Conservation (phyloP, 1,284 basidiomycete genomes). For the Moniliophthora roreri region DNA sequence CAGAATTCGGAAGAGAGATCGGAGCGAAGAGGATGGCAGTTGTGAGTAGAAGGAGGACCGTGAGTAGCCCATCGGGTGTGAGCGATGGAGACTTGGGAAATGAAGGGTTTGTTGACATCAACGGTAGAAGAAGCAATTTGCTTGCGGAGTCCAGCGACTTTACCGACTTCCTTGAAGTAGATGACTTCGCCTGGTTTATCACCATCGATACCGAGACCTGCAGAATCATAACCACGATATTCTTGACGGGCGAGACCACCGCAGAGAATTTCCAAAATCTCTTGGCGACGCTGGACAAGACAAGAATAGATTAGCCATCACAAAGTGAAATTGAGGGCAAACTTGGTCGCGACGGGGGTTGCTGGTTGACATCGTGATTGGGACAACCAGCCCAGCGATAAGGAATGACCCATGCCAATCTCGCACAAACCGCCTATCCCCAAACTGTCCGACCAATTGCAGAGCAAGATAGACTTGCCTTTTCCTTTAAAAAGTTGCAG, state of each 20-base stretch:
- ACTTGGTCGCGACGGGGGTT: background rate
- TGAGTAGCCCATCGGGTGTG: conserved; percentile 99
- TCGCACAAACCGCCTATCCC: too few relatives aligned
- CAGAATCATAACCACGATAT: conserved; percentile 98
- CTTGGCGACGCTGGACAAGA: conserved; percentile 83
- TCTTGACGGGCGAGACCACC: conserved; percentile 95
- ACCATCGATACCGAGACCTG: conserved; percentile 94
- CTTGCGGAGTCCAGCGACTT: conserved; percentile 93
- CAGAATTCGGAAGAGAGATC: conserved; percentile 86
- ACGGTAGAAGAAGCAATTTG: conserved; percentile 79
- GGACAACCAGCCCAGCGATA: background rate
- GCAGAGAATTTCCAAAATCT: conserved; percentile 89
- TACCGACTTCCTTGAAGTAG: conserved; percentile 99
- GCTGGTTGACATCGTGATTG: too few relatives aligned
- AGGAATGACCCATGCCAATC: too few relatives aligned
- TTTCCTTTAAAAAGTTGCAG: conserved; percentile 91
- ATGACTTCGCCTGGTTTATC: conserved; percentile 79
- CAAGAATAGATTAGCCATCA: conserved; percentile 19
- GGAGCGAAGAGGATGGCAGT: conserved; percentile 96
- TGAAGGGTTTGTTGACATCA: conserved; percentile 81
- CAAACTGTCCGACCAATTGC: too few relatives aligned
- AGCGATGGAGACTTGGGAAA: conserved; percentile 94
- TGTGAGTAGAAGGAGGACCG: conserved; percentile 83
- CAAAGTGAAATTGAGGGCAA: background rate
- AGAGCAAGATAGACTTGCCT: conserved; percentile 50